Evolutionary conservation across 2,329 filamentous ascomycete species (phyloP).

Genomic region (Arthrobotrys conoides): DNA sequence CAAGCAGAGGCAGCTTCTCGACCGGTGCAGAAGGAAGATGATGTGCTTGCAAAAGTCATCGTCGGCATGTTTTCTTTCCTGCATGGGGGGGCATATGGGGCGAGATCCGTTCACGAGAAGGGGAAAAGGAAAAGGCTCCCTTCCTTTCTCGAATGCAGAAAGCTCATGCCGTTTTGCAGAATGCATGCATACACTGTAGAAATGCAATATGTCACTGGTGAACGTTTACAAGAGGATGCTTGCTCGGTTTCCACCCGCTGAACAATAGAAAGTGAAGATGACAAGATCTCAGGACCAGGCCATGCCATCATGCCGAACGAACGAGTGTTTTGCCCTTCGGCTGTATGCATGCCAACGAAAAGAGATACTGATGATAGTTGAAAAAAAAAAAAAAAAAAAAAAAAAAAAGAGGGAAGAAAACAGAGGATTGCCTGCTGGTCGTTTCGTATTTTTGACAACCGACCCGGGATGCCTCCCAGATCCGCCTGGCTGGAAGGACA

Average conservation of each 20-base stretch:
- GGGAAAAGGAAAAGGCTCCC: conserved; percentile 19
- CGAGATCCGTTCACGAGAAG: conserved; percentile 18
- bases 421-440: conserved; percentile 12
- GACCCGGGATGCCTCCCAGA: conserved; percentile 46
- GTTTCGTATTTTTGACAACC: conserved; percentile 51
- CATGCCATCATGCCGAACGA: conserved; percentile 28
- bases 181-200: conserved; percentile 46
- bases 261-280: conserved; percentile 40
- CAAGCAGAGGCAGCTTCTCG: conserved; percentile 7
- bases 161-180: conserved; percentile 59
- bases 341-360: conserved; percentile 58
- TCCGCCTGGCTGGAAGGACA: conserved; percentile 47
- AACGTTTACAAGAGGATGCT: conserved; percentile 33
- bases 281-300: conserved; percentile 29
- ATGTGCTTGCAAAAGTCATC: conserved; percentile 50
- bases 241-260: conserved; percentile 38
- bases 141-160: conserved; percentile 45
- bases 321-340: conserved; percentile 29
- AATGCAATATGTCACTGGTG: conserved; percentile 60
- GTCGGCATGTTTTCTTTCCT: conserved; percentile 36
- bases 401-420: neutral
- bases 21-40: conserved; percentile 31
- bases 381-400: conserved; percentile 14
- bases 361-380: conserved; percentile 35
- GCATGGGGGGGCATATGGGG: conserved; percentile 28